Evolutionary conservation across 177 flowering plant species (phyloP).

Genomic region (Tripterygium wilfordii): DNA sequence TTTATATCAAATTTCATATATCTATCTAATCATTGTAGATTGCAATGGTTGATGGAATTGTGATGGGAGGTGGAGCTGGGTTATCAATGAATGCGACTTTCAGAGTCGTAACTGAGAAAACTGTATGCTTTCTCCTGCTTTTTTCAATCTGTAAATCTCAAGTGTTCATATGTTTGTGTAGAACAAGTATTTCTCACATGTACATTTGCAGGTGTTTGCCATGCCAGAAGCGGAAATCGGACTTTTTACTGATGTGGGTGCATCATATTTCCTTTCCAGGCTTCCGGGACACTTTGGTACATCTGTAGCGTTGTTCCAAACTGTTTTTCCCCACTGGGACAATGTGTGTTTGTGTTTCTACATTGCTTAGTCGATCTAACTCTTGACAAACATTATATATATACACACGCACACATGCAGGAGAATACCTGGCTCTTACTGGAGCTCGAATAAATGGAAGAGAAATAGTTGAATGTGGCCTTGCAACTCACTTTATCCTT

Average conservation of each 20-base stretch:
- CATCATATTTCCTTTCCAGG: neutral
- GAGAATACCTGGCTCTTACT: neutral
- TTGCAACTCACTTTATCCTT: neutral
- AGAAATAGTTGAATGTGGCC: neutral
- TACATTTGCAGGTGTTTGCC: neutral
- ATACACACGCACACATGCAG: neutral
- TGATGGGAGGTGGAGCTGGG: neutral
- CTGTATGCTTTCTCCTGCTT: neutral
- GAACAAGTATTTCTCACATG: too few species aligned
- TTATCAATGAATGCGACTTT: neutral
- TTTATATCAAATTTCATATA: too few species aligned
- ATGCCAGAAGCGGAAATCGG: neutral
- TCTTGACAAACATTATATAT: too few species aligned
- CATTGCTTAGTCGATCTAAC: too few species aligned
- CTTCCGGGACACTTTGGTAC: neutral
- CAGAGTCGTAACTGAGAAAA: neutral
- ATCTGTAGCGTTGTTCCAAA: too few species aligned
- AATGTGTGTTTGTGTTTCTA: neutral
- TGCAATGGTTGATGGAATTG: neutral
- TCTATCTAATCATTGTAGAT: too few species aligned
- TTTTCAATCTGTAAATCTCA: too few species aligned
- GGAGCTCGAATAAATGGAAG: neutral
- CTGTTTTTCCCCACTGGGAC: too few species aligned
- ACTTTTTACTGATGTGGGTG: neutral
- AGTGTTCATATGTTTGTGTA: too few species aligned